phyloP scores from a whole-genome alignment of 2,329 filamentous ascomycete genomes.

The Phialemonium atrogriseum region DNA sequence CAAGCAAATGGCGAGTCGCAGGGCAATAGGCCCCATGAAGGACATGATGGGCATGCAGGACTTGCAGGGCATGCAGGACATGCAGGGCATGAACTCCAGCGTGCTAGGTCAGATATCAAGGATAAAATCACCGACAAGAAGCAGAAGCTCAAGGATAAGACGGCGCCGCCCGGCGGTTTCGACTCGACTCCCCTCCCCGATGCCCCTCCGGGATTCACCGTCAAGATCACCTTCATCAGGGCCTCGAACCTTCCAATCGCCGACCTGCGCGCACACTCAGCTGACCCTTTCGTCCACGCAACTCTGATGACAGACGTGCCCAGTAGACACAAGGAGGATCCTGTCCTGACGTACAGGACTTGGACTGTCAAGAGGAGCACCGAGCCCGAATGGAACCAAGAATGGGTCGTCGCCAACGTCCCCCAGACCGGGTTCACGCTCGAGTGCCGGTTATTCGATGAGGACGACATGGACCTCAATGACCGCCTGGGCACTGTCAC shows the following conservation, averaged over 20 bases:
- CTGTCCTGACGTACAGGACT: slow-evolving; percentile 65
- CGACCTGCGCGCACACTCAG: slow-evolving; percentile 68
- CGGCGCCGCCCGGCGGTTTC: slow-evolving; percentile 64
- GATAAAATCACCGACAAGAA: slow-evolving; percentile 20
- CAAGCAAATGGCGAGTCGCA: no score
- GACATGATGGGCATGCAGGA: no score
- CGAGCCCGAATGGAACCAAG: slow-evolving; percentile 72
- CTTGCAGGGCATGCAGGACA: no score
- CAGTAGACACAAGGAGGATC: slow-evolving; percentile 78
- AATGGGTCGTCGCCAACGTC: slow-evolving; percentile 85
- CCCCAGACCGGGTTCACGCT: slow-evolving; percentile 73
- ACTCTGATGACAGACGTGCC: slow-evolving; percentile 66
- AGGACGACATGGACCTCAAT: slow-evolving; percentile 78
- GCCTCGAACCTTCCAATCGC: slow-evolving; percentile 75
- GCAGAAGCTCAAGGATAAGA: slow-evolving; percentile 27
- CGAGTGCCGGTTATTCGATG: slow-evolving; percentile 83
- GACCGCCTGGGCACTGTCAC: slow-evolving; percentile 85
- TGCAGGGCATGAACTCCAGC: no score
- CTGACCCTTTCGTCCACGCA: slow-evolving; percentile 75
- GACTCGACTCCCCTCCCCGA: slow-evolving; percentile 70
- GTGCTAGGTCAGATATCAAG: slow-evolving; percentile 8
- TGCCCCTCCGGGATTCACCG: slow-evolving; percentile 69
- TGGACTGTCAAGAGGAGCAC: slow-evolving; percentile 64
- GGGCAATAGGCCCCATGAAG: no score
- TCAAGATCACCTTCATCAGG: slow-evolving; percentile 76